A percentile compares a stretch with the other conserved stretches of the same genome.
Conservation (phyloP, 1,139 yeast species). For the Sugiyamaella castrensis region DNA sequence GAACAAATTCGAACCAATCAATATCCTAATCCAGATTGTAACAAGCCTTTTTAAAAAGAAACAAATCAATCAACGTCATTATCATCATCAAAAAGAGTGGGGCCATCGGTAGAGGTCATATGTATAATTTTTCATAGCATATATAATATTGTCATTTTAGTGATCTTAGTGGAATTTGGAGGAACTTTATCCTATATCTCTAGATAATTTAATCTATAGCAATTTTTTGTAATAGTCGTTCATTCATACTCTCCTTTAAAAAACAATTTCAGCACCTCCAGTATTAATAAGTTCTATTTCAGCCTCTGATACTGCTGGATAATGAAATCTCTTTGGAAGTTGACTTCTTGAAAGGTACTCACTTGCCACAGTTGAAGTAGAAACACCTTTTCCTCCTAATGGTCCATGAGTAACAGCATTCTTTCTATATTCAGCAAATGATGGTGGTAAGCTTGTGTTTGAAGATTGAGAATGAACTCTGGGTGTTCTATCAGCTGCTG, state of each 20-base stretch:
- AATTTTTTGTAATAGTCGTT: too few species aligned
- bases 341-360: constrained; percentile 58
- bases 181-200: too few species aligned
- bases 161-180: not conserved
- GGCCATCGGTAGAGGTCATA: not conserved
- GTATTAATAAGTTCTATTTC: constrained; percentile 70
- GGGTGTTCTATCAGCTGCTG: constrained; percentile 40
- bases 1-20: not conserved
- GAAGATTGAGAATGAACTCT: constrained; percentile 48
- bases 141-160: too few species aligned
- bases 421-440: constrained; percentile 42
- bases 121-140: too few species aligned
- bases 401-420: constrained; percentile 44
- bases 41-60: too few species aligned
- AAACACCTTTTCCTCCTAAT: constrained; percentile 29
- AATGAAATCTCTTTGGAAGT: constrained; percentile 70
- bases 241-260: constrained; percentile 13
- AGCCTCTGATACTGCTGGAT: constrained; percentile 54
- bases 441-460: constrained; percentile 45
- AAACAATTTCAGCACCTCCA: constrained; percentile 64
- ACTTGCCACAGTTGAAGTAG: constrained; percentile 45
- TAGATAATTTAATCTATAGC: too few species aligned
- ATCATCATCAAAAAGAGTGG: not conserved
- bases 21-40: not conserved
- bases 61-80: too few species aligned